These are phyloP conservation scores for Kwoniella mangroviensis DNA, from an alignment of 768 basidiomycete genomes.

Conservation along the genomic window DNA sequence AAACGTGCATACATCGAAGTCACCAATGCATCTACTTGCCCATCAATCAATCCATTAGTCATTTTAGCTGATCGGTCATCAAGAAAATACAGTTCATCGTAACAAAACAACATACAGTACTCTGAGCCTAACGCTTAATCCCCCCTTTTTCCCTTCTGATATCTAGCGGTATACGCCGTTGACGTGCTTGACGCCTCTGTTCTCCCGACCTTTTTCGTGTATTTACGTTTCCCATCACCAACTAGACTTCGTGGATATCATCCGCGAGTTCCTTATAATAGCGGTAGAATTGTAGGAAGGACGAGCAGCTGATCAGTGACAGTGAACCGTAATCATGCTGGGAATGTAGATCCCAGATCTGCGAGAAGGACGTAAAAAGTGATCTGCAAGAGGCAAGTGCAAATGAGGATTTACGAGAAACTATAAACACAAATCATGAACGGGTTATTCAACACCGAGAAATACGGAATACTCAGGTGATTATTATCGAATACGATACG, in stretches of 20 bases:
- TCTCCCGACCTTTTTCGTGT: constrained; percentile 4
- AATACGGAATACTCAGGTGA: background rate
- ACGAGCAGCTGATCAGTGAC: no score
- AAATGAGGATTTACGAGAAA: background rate
- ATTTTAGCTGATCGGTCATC: no score
- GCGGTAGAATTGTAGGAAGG: no score
- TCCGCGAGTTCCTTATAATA: no score
- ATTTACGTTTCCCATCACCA: background rate
- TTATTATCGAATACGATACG: background rate
- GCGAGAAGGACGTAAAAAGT: background rate
- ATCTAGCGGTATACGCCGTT: background rate
- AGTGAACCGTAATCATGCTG: no score
- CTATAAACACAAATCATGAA: background rate
- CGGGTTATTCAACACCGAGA: background rate
- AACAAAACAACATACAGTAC: background rate
- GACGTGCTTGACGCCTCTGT: background rate
- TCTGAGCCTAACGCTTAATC: background rate
- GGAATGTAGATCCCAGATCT: no score
- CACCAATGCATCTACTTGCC: no score
- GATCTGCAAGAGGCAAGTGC: background rate
- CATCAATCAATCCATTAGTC: no score
- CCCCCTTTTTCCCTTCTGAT: background rate
- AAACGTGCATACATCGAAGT: background rate
- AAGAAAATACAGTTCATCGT: background rate
- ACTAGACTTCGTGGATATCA: background rate